Evolutionary conservation across 768 basidiomycete species (phyloP), one percentile per base, ranked within the genome.

Genomic region (Auriscalpium vulgare): DNA sequence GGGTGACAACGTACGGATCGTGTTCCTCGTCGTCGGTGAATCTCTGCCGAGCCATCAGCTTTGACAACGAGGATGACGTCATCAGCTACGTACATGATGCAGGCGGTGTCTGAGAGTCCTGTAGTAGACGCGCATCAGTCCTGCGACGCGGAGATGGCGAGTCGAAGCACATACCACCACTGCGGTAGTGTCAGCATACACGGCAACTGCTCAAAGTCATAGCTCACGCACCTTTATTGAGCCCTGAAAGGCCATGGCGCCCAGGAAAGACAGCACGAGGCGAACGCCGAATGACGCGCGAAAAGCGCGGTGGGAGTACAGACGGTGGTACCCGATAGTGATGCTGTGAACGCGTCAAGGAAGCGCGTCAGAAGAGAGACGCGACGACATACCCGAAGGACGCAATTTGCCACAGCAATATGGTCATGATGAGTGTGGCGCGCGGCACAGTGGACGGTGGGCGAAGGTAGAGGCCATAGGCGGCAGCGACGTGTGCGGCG

Each of bases 231-330:
- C 84, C 75, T 88, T 87, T 64, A 89, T 87, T 45, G 85, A 87
- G 3, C 88, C 89, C 64, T 91, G 88, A 61, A 89, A 87, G 0
- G 82, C 88, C 49, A 84, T 78, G 4, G 84, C 80, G 1, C 89
- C 88, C 66, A 90, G 70, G 34, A 78, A 69, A 17, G 87, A 85
- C 36, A 91, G 70, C 19, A 78, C 68, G 6, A 83, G 61, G 10
- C 87, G 76, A 43, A 87, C 78, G 10, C 72, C 73, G 16, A 78
- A 55, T 1, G 71, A 71, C 5, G 87, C 87, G 17, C 76, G 76
- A 67, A 87, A 89, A 2, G 87, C 76, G 4, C 80, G 78, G 63
- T 90, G 88, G 6, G 87, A 87, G 69, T 85, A 89, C n/a, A 91
- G 69, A 38, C 88, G 77, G 65, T 90, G 88, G 66, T 90, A 90